These are phyloP conservation scores for Coprinopsis marcescibilis DNA, from an alignment of 768 basidiomycete genomes.

Conservation along the genomic window DNA sequence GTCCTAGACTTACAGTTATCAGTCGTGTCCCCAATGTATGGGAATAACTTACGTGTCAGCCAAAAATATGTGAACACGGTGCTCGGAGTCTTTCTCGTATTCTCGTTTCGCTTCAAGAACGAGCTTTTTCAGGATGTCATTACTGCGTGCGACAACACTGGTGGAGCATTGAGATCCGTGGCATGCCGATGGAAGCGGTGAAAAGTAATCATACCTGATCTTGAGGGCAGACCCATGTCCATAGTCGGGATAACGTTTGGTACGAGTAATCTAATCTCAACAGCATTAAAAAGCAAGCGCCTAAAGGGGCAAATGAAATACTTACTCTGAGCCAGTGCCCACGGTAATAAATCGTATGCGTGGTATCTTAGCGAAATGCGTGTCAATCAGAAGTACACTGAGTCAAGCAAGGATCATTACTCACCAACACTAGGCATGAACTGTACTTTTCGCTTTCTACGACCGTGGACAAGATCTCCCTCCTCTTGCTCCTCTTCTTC, in stretches of 20 bases:
- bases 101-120: constrained; percentile 84
- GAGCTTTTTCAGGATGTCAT: constrained; percentile 81
- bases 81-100: constrained; percentile 88
- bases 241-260: constrained; percentile 71
- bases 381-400: constrained; percentile 10
- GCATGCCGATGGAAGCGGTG: constrained; percentile 1
- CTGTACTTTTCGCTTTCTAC: constrained; percentile 71
- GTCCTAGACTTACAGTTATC: constrained; percentile 34
- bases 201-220: constrained; percentile 52
- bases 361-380: constrained; percentile 51
- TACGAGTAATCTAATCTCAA: constrained; percentile 62
- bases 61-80: constrained; percentile 85
- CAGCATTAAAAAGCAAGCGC: constrained; percentile 15
- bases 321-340: constrained; percentile 83
- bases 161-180: constrained; percentile 10
- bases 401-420: constrained; percentile 10
- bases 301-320: constrained; percentile 13
- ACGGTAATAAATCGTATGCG: constrained; percentile 85
- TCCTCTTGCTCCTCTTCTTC: constrained; percentile 70
- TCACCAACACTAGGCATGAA: constrained; percentile 83
- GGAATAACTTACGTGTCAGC: constrained; percentile 69
- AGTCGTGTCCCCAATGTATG: constrained; percentile 10
- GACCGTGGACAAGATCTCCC: constrained; percentile 53
- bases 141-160: constrained; percentile 84
- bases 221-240: constrained; percentile 70